Percentiles rank a stretch among this genome's conserved stretches.
These are phyloP conservation scores for Cytidiella melzeri DNA, from an alignment of 768 basidiomycete genomes.

Conservation along the genomic window DNA sequence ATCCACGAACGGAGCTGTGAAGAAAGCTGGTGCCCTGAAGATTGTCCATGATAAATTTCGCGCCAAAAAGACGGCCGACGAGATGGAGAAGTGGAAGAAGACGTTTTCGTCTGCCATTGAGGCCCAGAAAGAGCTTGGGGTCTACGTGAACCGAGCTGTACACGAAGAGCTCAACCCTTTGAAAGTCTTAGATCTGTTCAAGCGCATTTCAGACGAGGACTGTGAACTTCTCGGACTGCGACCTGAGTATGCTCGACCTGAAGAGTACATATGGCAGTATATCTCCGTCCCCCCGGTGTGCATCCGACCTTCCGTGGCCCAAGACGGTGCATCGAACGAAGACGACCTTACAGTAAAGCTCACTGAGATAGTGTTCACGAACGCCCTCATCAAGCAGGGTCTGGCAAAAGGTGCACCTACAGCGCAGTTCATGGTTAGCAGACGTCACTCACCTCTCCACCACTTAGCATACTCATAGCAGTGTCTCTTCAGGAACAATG, in stretches of 20 bases:
- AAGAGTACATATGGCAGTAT: conserved; percentile 99
- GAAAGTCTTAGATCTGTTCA: conserved; percentile 89
- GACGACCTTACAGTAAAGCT: conserved; percentile 97
- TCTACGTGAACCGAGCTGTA: conserved; percentile 81
- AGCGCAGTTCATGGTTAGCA: conserved; percentile 76
- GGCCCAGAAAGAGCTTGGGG: conserved; percentile 79
- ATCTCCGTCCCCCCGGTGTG: conserved; percentile 97
- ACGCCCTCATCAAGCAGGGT: conserved; percentile 87
- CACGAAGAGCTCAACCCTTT: conserved; percentile 93
- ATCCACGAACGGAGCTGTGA: conserved; percentile 90
- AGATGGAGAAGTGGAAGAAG: conserved; percentile 82
- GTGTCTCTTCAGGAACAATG: conserved; percentile 76
- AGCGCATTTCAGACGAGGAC: conserved; percentile 92
- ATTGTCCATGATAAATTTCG: conserved; percentile 98
- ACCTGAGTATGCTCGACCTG: conserved; percentile 85
- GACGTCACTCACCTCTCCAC: neutral
- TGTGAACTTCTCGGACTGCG: conserved; percentile 91
- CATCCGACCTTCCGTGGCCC: conserved; percentile 94
- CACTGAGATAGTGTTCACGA: conserved; percentile 93
- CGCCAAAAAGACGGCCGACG: conserved; percentile 85
- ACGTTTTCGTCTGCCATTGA: conserved; percentile 78
- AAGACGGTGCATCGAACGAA: conserved; percentile 97
- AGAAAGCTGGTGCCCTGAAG: conserved; percentile 91
- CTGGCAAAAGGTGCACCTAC: conserved; percentile 84
- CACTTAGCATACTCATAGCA: conserved; percentile 5